Percentiles rank a stretch among this genome's conserved stretches.
Evolutionary conservation across 805 yeast genomes (phyloP).

Genomic region (Candida silvicultrix): DNA sequence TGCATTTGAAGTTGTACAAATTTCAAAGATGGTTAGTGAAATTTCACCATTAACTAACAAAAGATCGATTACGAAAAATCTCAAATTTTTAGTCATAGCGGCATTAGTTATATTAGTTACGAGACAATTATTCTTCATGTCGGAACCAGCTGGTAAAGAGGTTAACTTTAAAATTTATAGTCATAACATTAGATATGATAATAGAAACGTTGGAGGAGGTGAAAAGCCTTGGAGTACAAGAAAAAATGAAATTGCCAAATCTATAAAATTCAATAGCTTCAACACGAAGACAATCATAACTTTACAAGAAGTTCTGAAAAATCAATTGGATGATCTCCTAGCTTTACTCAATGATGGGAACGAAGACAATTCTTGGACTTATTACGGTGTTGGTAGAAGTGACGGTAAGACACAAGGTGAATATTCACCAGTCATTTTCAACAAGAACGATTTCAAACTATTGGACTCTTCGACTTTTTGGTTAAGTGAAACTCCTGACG

Average conservation of each 20-base stretch:
- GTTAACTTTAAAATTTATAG: constrained; percentile 25
- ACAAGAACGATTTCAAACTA: constrained; percentile 30
- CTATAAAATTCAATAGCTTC: constrained; percentile 34
- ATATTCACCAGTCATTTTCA: constrained; percentile 41
- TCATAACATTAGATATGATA: constrained; percentile 41
- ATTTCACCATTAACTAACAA: background rate
- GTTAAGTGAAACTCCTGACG: constrained; percentile 48
- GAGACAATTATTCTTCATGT: background rate
- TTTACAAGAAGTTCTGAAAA: constrained; percentile 41
- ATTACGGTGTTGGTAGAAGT: constrained; percentile 44
- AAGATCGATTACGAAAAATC: background rate
- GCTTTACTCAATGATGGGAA: constrained; percentile 23
- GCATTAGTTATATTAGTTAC: background rate
- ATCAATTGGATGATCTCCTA: constrained; percentile 40
- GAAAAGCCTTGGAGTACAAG: constrained; percentile 43
- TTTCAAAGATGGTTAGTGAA: background rate
- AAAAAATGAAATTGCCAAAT: constrained; percentile 28
- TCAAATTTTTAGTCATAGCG: background rate
- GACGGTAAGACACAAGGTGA: constrained; percentile 48
- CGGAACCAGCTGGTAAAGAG: background rate
- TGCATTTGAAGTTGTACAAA: too few species aligned
- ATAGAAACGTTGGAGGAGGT: constrained; percentile 21
- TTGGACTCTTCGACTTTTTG: constrained; percentile 39
- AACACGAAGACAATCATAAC: constrained; percentile 32
- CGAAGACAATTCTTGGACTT: constrained; percentile 31